Percentiles rank a stretch among this genome's conserved stretches.
phyloP scores from a whole-genome alignment of 2,329 filamentous ascomycete species.

The Trichoderma aggressivum region DNA sequence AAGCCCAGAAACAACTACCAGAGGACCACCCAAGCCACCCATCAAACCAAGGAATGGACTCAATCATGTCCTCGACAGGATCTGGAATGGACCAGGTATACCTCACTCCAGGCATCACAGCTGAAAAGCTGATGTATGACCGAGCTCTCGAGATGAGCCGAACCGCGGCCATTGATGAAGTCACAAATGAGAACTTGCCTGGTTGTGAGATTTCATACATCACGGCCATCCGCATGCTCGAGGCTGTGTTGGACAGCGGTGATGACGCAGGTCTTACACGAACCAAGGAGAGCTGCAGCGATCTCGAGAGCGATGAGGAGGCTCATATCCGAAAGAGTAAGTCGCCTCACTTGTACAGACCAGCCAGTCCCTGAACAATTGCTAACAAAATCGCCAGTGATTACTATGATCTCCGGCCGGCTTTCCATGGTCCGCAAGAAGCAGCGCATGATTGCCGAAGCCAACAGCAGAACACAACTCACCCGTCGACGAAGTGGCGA shows the following conservation, averaged over 20 bases:
- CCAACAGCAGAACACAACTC: conserved; percentile 46
- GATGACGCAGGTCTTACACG: conserved; percentile 47
- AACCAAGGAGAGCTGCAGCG: conserved; percentile 41
- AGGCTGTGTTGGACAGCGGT: conserved; percentile 87
- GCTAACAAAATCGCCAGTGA: conserved; percentile 43
- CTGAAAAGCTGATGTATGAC: conserved; percentile 97
- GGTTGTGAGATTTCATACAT: conserved; percentile 92
- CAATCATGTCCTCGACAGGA: conserved; percentile 54
- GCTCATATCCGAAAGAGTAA: conserved; percentile 70
- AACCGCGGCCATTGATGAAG: conserved; percentile 89
- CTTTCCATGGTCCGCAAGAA: conserved; percentile 57
- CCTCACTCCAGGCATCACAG: conserved; percentile 83
- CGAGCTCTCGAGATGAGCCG: conserved; percentile 96
- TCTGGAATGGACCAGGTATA: conserved; percentile 74
- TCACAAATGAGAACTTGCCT: conserved; percentile 81
- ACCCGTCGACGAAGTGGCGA: conserved; percentile 54
- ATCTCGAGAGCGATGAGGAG: conserved; percentile 66
- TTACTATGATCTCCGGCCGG: conserved; percentile 59
- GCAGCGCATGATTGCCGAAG: conserved; percentile 58
- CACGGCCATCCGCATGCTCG: conserved; percentile 90
- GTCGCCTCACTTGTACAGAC: conserved; percentile 25
- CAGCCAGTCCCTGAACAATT: not conserved
- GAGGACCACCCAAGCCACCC: conserved; percentile 84
- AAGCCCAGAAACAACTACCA: conserved; percentile 80
- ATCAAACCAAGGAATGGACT: conserved; percentile 65